Percentiles rank a stretch among this genome's conserved stretches.
phyloP scores from a whole-genome alignment of 179 eudicot genomes.

The Carnegiea gigantea region DNA sequence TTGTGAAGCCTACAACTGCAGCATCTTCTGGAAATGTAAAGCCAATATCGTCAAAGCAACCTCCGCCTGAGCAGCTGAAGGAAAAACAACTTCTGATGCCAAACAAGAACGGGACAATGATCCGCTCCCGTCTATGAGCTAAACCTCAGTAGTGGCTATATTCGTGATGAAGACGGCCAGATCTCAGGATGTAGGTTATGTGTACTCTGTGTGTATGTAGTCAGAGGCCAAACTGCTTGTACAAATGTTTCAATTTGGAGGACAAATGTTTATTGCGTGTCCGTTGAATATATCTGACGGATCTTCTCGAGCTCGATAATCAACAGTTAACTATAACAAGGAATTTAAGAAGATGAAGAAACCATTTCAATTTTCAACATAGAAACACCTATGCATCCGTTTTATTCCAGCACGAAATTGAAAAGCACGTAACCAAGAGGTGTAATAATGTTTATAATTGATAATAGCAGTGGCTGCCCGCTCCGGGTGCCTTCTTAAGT shows the following conservation, averaged over 20 bases:
- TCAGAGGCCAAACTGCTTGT: background rate
- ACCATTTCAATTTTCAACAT: too few relatives aligned
- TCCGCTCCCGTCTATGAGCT: conserved; percentile 63
- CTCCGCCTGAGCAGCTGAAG: conserved; percentile 37
- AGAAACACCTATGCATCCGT: too few relatives aligned
- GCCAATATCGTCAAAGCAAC: conserved; percentile 31
- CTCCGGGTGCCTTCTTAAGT: too few relatives aligned
- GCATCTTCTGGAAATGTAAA: conserved; percentile 19
- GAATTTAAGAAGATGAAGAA: too few relatives aligned
- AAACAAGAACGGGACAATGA: conserved; percentile 45
- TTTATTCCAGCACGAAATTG: too few relatives aligned
- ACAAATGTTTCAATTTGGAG: background rate
- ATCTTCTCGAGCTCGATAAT: too few relatives aligned
- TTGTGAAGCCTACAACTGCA: conserved; percentile 26
- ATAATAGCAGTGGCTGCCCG: too few relatives aligned
- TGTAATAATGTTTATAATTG: too few relatives aligned
- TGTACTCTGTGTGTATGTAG: background rate
- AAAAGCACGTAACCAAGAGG: too few relatives aligned
- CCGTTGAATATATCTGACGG: too few relatives aligned
- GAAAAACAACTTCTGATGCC: conserved; percentile 24
- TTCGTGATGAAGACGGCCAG: background rate
- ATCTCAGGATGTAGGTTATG: background rate
- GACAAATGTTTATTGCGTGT: background rate
- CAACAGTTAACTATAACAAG: too few relatives aligned
- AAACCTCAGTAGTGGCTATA: background rate